Evolutionary conservation across 2,329 filamentous ascomycete species (phyloP).

Genomic region (Pyricularia sp.): DNA sequence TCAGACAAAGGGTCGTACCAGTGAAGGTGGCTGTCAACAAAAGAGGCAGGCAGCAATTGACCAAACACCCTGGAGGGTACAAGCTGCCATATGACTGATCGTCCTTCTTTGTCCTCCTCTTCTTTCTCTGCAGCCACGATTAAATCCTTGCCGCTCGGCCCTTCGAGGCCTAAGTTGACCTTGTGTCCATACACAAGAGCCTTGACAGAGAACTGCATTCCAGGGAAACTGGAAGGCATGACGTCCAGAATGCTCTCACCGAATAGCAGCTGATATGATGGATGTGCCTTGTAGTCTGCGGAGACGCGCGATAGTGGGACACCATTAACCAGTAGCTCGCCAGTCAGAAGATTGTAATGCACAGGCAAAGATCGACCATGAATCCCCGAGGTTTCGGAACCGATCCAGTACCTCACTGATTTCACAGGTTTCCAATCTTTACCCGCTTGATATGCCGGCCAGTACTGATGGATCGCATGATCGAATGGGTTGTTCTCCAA

Average conservation of each 20-base stretch:
- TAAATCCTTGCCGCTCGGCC: constrained; percentile 14
- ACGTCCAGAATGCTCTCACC: constrained; percentile 30
- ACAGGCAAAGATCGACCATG: constrained; percentile 16
- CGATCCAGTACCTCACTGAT: constrained; percentile 11
- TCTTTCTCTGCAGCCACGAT: constrained; percentile 19
- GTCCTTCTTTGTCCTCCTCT: neutral
- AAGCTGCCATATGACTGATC: constrained; percentile 15
- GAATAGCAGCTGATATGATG: constrained; percentile 33
- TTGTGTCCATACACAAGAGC: constrained; percentile 17
- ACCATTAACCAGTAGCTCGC: constrained; percentile 42
- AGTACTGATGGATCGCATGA: constrained; percentile 16
- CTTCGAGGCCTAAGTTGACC: constrained; percentile 24
- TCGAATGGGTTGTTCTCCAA: constrained; percentile 11
- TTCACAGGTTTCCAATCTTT: constrained; percentile 2
- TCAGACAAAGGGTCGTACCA: constrained; percentile 29
- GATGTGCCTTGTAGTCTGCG: constrained; percentile 27
- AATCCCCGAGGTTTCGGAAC: constrained; percentile 8
- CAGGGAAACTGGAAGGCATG: constrained; percentile 23
- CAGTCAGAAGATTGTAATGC: constrained; percentile 41
- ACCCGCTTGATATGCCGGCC: constrained; percentile 15
- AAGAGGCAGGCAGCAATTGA: constrained; percentile 20
- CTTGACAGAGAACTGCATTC: constrained; percentile 31
- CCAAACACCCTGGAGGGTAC: constrained; percentile 29
- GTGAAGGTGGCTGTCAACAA: constrained; percentile 31
- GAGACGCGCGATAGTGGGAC: constrained; percentile 37